A percentile compares a stretch with the other conserved stretches of the same genome.
Conservation (phyloP, 768 basidiomycete genomes). For the Pleurotus salmoneostramineus region DNA sequence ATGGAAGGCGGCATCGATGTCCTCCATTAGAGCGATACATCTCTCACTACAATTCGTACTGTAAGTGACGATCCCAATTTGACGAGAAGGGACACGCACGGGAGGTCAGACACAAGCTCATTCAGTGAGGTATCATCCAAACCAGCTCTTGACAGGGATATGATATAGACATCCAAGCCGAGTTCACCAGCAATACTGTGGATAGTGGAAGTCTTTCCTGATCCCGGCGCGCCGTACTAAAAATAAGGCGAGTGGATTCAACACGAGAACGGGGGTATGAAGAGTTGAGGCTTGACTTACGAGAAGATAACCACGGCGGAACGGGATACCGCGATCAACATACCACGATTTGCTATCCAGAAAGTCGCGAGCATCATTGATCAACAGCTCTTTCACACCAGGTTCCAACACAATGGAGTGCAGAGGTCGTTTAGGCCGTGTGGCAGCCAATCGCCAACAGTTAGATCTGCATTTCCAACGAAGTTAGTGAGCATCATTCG, state of each 20-base stretch:
- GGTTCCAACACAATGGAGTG: slow-evolving; percentile 57
- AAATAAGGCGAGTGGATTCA: background rate
- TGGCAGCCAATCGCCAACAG: slow-evolving; percentile 46
- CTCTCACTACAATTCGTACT: slow-evolving; percentile 41
- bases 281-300: slow-evolving; percentile 61
- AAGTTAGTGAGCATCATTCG: background rate
- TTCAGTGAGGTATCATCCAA: slow-evolving; percentile 54
- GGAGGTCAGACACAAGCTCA: slow-evolving; percentile 48
- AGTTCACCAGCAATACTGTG: slow-evolving; percentile 70
- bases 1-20: slow-evolving; percentile 65
- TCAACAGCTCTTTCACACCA: slow-evolving; percentile 50
- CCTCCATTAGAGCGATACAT: slow-evolving; percentile 68
- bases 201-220: slow-evolving; percentile 69
- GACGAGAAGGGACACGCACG: slow-evolving; percentile 16
- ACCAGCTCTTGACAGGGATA: slow-evolving; percentile 53
- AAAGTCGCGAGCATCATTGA: slow-evolving; percentile 61
- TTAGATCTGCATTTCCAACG: slow-evolving; percentile 14
- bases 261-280: slow-evolving; percentile 7
- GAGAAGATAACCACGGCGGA: slow-evolving; percentile 64
- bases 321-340: slow-evolving; percentile 61
- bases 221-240: slow-evolving; percentile 65
- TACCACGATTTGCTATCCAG: slow-evolving; percentile 59
- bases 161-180: slow-evolving; percentile 59
- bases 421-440: slow-evolving; percentile 51
- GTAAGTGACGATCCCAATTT: no score